Evolutionary conservation across 2,329 filamentous ascomycete genomes (phyloP).

Genomic region (Tolypocladium guangdongense): DNA sequence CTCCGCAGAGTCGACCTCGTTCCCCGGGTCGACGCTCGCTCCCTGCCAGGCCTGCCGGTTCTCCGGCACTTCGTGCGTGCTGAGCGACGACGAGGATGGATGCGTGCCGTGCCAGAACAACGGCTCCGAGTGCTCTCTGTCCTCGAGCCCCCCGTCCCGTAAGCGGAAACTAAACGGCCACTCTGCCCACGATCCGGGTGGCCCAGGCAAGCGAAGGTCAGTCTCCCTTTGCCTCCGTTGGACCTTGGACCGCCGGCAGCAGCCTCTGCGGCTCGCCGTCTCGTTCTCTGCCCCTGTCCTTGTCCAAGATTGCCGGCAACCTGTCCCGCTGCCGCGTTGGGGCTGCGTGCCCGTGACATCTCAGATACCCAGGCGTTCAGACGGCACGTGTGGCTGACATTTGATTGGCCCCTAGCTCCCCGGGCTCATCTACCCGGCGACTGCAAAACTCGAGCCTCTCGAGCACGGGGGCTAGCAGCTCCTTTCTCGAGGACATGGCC

Average conservation of each 20-base stretch:
- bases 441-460: slow-evolving; percentile 48
- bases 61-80: slow-evolving; percentile 65
- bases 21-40: slow-evolving; percentile 30
- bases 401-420: slow-evolving; percentile 34
- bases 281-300: not conserved
- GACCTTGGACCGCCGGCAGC: not conserved
- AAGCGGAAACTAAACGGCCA: slow-evolving; percentile 69
- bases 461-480: slow-evolving; percentile 50
- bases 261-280: not conserved
- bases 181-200: slow-evolving; percentile 41
- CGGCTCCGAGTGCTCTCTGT: slow-evolving; percentile 69
- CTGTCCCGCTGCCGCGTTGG: not conserved
- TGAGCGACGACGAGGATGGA: slow-evolving; percentile 60
- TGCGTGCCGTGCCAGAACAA: slow-evolving; percentile 72
- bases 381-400: not conserved
- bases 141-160: slow-evolving; percentile 63
- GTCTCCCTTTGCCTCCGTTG: slow-evolving; percentile 16
- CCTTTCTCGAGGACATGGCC: slow-evolving; percentile 59
- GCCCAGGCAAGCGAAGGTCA: slow-evolving; percentile 58
- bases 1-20: slow-evolving; percentile 37
- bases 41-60: slow-evolving; percentile 66
- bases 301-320: not conserved
- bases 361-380: not conserved
- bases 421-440: slow-evolving; percentile 38
- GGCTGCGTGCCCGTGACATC: not conserved